Evolutionary conservation across 768 basidiomycete species (phyloP), one percentile per base, ranked within the genome.

Genomic region (Auricularia sp.): DNA sequence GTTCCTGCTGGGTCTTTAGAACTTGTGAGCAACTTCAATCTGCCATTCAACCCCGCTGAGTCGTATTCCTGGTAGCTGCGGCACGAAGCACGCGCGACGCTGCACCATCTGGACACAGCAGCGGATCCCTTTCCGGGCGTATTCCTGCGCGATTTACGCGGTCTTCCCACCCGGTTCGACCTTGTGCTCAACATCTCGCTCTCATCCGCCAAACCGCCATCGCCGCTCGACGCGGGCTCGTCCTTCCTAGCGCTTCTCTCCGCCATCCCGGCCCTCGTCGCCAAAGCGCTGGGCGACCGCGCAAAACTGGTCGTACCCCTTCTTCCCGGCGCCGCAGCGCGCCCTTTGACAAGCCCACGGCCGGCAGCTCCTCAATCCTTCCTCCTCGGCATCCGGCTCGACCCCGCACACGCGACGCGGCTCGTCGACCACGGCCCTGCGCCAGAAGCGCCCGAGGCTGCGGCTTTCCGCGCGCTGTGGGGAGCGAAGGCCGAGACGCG

Each of bases 341-440:
- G 65, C 51, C 61, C 66, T 11, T 47, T 69, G 18, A 39, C 68
- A 16, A 39, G 87, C 67, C 79, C 82, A 1, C 81, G 83, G 47
- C 85, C 84, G 4, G 76, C 81, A 5, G 79, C 76, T 14, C 75
- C 82, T 0, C 73, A 68, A 1, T 21, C 69, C 3, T 72, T 94
- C 44, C 81, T 83, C 67, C 77, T 98, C 39, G 95, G 96, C 3
- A 74, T 98, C 6, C 75, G 93, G 16, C 84, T 92, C 68, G 81
- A 93, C 69, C 79, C 85, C 0, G 78, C 83, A 6, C 76, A 90
- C 66, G 92, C 93, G 2, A 86, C 87, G 68, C 85, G 92, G 8
- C 84, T 98, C 1, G 90, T 98, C 34, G 97, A 98, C 70, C 91
- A 94, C 67, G 96, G 96, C 2, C 96, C 96, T 1, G 73, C 88